Evolutionary conservation across 1,284 basidiomycete species (phyloP).

Genomic region (Sphaerobolus stellatus): DNA sequence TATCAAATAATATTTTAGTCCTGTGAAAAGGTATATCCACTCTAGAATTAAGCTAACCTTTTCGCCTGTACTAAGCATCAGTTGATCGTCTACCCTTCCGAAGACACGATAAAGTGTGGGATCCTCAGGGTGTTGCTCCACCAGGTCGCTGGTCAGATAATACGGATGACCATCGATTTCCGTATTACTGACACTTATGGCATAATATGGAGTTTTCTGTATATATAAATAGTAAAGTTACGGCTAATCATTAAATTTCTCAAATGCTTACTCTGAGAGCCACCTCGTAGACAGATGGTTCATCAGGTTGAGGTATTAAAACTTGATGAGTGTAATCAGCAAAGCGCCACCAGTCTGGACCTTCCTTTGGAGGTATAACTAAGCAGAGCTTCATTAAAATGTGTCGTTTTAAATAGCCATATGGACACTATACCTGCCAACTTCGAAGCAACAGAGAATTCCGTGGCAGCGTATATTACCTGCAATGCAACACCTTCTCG

Average conservation of each 20-base stretch:
- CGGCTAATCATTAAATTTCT: background rate
- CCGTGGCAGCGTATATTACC: slow-evolving; percentile 4
- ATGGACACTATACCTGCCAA: slow-evolving; percentile 1
- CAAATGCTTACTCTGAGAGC: slow-evolving; percentile 1
- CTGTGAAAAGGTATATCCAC: background rate
- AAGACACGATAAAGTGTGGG: slow-evolving; percentile 23
- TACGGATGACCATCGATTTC: slow-evolving; percentile 27
- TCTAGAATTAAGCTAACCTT: slow-evolving; percentile 20
- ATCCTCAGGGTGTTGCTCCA: slow-evolving; percentile 30
- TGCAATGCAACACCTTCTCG: background rate
- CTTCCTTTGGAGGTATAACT: slow-evolving; percentile 1
- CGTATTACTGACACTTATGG: slow-evolving; percentile 32
- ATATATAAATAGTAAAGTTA: background rate
- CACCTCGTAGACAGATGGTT: background rate
- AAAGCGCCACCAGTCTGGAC: slow-evolving; percentile 8
- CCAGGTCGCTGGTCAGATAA: slow-evolving; percentile 39
- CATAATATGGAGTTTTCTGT: slow-evolving; percentile 7
- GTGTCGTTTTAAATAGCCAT: background rate
- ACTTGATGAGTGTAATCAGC: background rate
- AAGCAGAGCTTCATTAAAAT: background rate
- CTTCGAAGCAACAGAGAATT: slow-evolving; percentile 1
- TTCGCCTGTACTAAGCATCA: slow-evolving; percentile 40
- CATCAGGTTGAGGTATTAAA: background rate
- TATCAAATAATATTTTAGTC: background rate
- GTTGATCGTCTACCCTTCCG: slow-evolving; percentile 37